Base-by-base conservation (phyloP, 1,284 basidiomycete species). In the Cryptococcus wingfieldii region DNA sequence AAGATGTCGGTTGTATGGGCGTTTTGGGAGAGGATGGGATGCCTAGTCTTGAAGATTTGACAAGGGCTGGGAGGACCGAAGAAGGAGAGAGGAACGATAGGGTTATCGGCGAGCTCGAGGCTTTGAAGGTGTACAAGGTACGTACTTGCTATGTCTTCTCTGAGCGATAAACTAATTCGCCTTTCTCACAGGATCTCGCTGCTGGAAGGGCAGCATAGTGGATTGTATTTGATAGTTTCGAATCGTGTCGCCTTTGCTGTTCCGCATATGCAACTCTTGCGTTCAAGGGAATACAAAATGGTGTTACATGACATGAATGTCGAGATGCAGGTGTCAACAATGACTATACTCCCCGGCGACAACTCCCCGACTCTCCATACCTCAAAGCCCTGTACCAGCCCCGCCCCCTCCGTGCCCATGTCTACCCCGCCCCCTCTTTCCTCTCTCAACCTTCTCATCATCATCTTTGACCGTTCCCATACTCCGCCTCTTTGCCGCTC, bases 41-140 rank as follows among this genome's bases (percentile, higher is more conserved):
- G 31, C 31, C 31, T 6, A 63, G 56, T n/a, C 31, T 34, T 10
- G 31, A 34, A 6, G 31, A 34, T 10, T 34, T 34, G 31, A 34
- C 31, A 2, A 34, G 7, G 31, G 31, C 31, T 0, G 31, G 10
- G 31, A 10, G 31, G 31, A 47, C 65, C 49, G 63, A 63, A 28
- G 51, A 59, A 18, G 67, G 65, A 10, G 71, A 70, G 37, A 65
- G 61, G 51, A 56, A 51, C 41, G 74, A 74, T 55, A 58, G 71
- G 39, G 57, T 74, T n/a, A 68, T 77, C 6, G 75, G 75, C 14
- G 75, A 77, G 47, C 60, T 77, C 43, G 74, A 77, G 59, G 75
- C 75, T 23, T 54, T 77, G 51, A 68, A 62, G 56, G 72, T 77
- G 46, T 73, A 64, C 63, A 77, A 75, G 66, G 72, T 74, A 52